These are phyloP conservation scores for Collybia nuda DNA, from an alignment of 768 basidiomycete species.

Conservation along the genomic window DNA sequence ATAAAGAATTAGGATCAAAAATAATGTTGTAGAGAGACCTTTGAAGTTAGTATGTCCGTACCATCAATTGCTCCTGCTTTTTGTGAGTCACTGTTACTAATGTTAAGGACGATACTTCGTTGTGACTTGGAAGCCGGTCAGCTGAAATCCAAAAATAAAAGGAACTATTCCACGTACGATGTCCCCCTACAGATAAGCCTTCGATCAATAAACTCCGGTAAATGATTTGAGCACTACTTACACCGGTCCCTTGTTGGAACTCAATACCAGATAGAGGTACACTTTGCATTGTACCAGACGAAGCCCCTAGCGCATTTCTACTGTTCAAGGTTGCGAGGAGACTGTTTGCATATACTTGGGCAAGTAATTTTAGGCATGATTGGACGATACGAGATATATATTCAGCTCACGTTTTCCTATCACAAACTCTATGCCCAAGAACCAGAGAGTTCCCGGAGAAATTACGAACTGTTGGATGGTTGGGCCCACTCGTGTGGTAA, in stretches of 20 bases:
- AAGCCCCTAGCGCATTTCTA: constrained; percentile 21
- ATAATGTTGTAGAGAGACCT: too few relatives aligned
- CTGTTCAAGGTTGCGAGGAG: constrained; percentile 44
- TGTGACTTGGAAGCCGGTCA: too few relatives aligned
- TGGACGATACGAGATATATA: background rate
- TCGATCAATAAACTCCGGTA: too few relatives aligned
- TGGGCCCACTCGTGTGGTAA: too few relatives aligned
- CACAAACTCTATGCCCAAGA: constrained; percentile 40
- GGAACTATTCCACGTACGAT: too few relatives aligned
- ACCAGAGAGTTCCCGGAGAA: constrained; percentile 32
- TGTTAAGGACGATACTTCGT: too few relatives aligned
- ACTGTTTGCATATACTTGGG: constrained; percentile 44
- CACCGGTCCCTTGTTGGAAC: constrained; percentile 4
- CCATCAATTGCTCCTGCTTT: too few relatives aligned
- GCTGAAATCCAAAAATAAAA: too few relatives aligned
- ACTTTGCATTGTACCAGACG: background rate
- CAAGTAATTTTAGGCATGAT: background rate
- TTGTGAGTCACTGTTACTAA: too few relatives aligned
- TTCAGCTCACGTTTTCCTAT: constrained; percentile 41
- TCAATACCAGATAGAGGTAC: constrained; percentile 14
- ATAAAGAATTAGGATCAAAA: too few relatives aligned
- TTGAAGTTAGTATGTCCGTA: too few relatives aligned
- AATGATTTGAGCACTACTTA: background rate
- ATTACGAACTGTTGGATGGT: constrained; percentile 24
- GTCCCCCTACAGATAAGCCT: too few relatives aligned